Base-by-base conservation (phyloP, 345 rosid species). In the Dipteronia dyeriana region DNA sequence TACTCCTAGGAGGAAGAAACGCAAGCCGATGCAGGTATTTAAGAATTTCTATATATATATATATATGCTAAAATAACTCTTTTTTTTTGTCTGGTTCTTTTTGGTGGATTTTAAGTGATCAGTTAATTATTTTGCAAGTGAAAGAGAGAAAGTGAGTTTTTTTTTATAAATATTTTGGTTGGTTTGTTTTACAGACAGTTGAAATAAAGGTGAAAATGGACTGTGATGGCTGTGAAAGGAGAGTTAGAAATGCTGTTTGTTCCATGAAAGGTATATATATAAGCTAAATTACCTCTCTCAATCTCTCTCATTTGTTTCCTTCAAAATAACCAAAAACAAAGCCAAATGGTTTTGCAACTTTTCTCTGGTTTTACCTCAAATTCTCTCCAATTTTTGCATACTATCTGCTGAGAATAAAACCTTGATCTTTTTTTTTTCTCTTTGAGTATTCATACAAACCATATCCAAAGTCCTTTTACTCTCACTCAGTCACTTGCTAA, bases 161-260 rank as follows among this genome's bases (percentile, higher is more conserved):
- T 45, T 5, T 43, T 8, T 47, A 31, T 31, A 3, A 31, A 31
- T 31, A 31, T 31, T 59, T 39, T 70, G 12, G 41, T 25, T 77
- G 43, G 6, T 23, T 68, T 61, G 9, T 22, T 31, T 70, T 11
- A 29, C 84, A 87, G 90, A 87, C 88, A 4, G 91, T 88, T 67
- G 88, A 88, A 1, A 88, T 88, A 76, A 88, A 88, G 79, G 89
- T 88, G 81, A 88, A 88, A 74, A 88, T 88, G 91, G 91, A 88
- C 62, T 88, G 91, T 39, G 91, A 86, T 23, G 91, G 91, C 67
- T 86, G 91, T 38, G 91, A 86, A 81, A 84, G 91, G 71, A 82
- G 73, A 74, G 89, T 88, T 54, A 80, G 66, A 64, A 69, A 86
- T n/a, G 73, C 89, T 69, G 89, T 81, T 72, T 74, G 81, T 60